Evolutionary conservation across 345 rosid species (phyloP).

Genomic region (Capsella bursapastoris): DNA sequence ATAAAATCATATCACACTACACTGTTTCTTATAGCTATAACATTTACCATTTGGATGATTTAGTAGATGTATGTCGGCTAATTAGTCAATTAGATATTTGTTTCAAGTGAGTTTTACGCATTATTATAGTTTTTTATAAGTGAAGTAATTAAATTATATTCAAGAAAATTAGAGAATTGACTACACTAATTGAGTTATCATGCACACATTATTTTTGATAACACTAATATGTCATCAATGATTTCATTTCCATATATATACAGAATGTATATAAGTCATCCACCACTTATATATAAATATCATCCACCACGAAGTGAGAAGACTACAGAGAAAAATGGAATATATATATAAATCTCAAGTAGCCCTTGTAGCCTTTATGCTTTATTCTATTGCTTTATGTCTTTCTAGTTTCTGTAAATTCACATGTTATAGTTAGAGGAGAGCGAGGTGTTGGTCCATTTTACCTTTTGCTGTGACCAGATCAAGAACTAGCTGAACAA

Average conservation of each 20-base stretch:
- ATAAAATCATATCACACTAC: slow-evolving; percentile 9
- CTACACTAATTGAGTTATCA: slow-evolving; percentile 24
- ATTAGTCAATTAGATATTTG: neutral
- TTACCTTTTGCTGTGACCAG: slow-evolving; percentile 27
- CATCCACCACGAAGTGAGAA: slow-evolving; percentile 27
- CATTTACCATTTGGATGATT: neutral
- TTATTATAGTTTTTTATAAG: neutral
- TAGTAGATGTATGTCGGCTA: slow-evolving; percentile 1
- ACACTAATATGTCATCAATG: slow-evolving; percentile 8
- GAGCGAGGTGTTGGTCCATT: slow-evolving; percentile 39
- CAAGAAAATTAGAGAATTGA: slow-evolving; percentile 1
- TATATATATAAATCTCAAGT: slow-evolving; percentile 1
- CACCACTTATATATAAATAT: slow-evolving; percentile 8
- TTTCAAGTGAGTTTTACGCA: neutral
- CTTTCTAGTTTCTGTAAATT: slow-evolving; percentile 45
- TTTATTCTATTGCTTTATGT: slow-evolving; percentile 40
- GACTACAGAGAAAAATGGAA: slow-evolving; percentile 10
- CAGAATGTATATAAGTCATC: neutral
- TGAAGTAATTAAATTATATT: neutral
- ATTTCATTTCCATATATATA: neutral
- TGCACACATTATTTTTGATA: slow-evolving; percentile 4
- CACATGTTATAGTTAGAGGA: slow-evolving; percentile 43
- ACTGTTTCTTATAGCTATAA: neutral
- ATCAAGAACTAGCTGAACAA: slow-evolving; percentile 27
- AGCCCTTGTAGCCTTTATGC: slow-evolving; percentile 37